Percentiles rank a stretch among this genome's conserved stretches.
These are phyloP conservation scores for Jimgerdemannia lactiflua DNA, from an alignment of 192 early-diverging fungal species.

Conservation along the genomic window DNA sequence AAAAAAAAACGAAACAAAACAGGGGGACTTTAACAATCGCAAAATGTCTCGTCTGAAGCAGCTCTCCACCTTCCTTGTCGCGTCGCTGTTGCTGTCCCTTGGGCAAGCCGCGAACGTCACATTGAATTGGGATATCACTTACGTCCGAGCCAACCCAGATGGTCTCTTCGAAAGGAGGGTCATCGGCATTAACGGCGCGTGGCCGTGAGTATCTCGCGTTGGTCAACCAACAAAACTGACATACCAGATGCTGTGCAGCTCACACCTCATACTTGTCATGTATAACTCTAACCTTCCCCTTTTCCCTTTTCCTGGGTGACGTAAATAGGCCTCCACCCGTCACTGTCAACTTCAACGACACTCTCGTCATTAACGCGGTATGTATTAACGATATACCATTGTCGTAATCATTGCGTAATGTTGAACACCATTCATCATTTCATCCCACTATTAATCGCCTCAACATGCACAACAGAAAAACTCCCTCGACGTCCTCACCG, in stretches of 20 bases:
- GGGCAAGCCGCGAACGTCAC: constrained; percentile 54
- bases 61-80: constrained; percentile 13
- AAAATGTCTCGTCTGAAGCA: not conserved
- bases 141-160: constrained; percentile 65
- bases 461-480: constrained; percentile 29
- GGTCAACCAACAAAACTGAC: not conserved
- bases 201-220: constrained; percentile 45
- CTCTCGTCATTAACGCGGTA: constrained; percentile 42
- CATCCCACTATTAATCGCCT: constrained; percentile 9
- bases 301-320: not conserved
- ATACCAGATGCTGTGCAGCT: not conserved
- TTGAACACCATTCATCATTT: constrained; percentile 10
- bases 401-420: not conserved
- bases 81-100: constrained; percentile 29
- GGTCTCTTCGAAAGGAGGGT: constrained; percentile 60
- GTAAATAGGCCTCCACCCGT: constrained; percentile 42
- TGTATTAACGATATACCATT: constrained; percentile 4
- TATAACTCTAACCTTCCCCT: no score
- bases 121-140: constrained; percentile 71
- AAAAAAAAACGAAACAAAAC: no score
- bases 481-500: constrained; percentile 56
- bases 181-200: constrained; percentile 63
- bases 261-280: no score
- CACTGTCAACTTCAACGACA: constrained; percentile 42
- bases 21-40: no score